Evolutionary conservation across 495 filamentous ascomycete species (phyloP), one percentile per base, ranked within the genome.

Genomic region (Platismatia glauca): DNA sequence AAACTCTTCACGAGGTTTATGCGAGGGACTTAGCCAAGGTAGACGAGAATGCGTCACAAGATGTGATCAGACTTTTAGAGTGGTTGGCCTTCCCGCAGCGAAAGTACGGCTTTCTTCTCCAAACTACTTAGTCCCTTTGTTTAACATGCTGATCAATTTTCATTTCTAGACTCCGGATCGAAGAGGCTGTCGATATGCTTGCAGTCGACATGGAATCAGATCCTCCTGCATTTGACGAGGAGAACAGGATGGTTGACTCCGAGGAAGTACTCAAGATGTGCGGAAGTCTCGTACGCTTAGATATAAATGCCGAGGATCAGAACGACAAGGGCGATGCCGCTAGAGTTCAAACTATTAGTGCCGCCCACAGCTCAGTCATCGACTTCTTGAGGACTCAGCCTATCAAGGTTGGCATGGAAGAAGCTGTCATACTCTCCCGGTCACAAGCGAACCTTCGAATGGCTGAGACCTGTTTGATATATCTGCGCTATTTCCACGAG

Each of bases 1-100:
- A 52, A 39, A 67, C 65, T 38, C 66, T 78, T 0, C 61, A 73
- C 64, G 69, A 73, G 50, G 76, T 71, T 46, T 79, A 78, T 43
- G 55, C 60, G 15, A 66, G 72, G 9, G 71, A 73, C 13, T 48
- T 79, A 22, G 9, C 11, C 35, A 69, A 57, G 12, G 73, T 78
- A 7, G 44, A 48, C 1, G n/a, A 48, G 4, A 7, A 9, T 48
- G 44, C 44, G 7, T 7, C 11, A 48, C 6, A 48, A 24, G 44
- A 48, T 24, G 44, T 48, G 44, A 9, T 7, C 4, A 48, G 11
- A 12, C 44, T 48, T 24, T 12, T 48, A 6, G 44, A 12, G 11
- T 48, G 44, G 44, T 12, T 48, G n/a, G 11, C 44, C 20, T 48
- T 8, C 12, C 44, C 44, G 3, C 44, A 48, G 7, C 44, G 44